These are phyloP conservation scores for Wickerhamiella sergipiensis DNA, from an alignment of 805 yeast genomes.

Conservation along the genomic window DNA sequence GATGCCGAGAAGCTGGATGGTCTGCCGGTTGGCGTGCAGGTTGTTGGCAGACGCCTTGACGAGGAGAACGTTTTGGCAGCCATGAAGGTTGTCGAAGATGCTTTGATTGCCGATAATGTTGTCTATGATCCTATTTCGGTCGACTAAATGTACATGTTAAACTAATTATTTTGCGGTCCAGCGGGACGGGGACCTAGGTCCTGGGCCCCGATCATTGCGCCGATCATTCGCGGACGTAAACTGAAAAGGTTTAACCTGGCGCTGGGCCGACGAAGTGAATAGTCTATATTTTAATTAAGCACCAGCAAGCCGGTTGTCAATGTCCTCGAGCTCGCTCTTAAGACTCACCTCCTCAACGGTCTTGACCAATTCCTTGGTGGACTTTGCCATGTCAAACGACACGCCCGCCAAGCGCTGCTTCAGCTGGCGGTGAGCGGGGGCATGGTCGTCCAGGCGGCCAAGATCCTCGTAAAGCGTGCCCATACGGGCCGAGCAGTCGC, in stretches of 20 bases:
- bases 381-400: conserved; percentile 90
- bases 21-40: conserved; percentile 52
- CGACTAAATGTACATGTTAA: background rate
- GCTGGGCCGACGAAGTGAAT: background rate
- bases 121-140: background rate
- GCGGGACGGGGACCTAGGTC: too few species aligned
- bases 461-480: conserved; percentile 42
- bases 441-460: conserved; percentile 23
- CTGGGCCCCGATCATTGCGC: too few species aligned
- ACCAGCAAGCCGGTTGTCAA: conserved; percentile 39
- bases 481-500: conserved; percentile 80
- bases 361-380: conserved; percentile 89
- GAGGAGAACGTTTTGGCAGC: conserved; percentile 48
- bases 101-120: background rate
- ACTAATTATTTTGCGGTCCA: too few species aligned
- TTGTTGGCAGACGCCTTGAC: conserved; percentile 43
- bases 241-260: too few species aligned
- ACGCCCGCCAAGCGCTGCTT: conserved; percentile 92
- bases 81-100: conserved; percentile 28
- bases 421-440: conserved; percentile 63
- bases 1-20: conserved; percentile 41
- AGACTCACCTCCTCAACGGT: conserved; percentile 90
- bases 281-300: background rate
- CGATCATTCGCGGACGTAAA: too few species aligned
- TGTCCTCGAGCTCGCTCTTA: conserved; percentile 69